Evolutionary conservation across 306 rosid species (phyloP), one percentile per base, ranked within the genome.

Genomic region (Dalbergia cochinchinensis): DNA sequence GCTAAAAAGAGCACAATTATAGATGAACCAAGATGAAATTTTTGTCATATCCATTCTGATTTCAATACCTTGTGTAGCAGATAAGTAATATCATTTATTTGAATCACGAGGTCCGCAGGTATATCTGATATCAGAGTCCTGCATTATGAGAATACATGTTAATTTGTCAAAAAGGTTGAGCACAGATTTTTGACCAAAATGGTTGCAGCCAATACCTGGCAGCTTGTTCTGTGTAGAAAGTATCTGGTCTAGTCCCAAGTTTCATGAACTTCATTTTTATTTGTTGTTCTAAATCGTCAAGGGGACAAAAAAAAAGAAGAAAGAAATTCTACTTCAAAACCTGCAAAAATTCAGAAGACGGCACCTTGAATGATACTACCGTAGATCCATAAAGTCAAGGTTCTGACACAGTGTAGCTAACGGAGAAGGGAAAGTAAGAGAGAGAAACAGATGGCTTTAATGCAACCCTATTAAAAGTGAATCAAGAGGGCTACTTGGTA

Each of bases 261-360:
- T 95, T 95, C 99, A 95, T 93, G 82, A 89, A 95, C 96, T 95
- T 95, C 99, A 95, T 95, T 74, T 73, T 90, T 62, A 66, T 69
- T 81, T 39, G 51, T n/a, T 57, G 71, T 48, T 77, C 39, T 86
- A 79, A 86, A 68, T 76, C 19, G 20, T 74, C 80, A 71, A 71
- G 34, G 31, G 54, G 4, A 41, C 44, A 80, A 35, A 35, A 65
- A 82, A 26, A 20, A 20, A 20, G n/a, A 26, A 26, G 31, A 26
- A 26, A 26, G 31, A 26, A 47, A 44, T 71, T 71, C 75, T 59
- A 63, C 88, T 80, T 85, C 71, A 78, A 60, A 64, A 12, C 55
- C 79, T 83, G 82, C 85, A 70, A 47, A 20, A 74, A 59, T 77
- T 60, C 77, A 73, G 82, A 83, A 65, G 65, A 39, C 22, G 51